Evolutionary conservation across 1,284 basidiomycete species (phyloP).

Genomic region (Earliella scabrosa): DNA sequence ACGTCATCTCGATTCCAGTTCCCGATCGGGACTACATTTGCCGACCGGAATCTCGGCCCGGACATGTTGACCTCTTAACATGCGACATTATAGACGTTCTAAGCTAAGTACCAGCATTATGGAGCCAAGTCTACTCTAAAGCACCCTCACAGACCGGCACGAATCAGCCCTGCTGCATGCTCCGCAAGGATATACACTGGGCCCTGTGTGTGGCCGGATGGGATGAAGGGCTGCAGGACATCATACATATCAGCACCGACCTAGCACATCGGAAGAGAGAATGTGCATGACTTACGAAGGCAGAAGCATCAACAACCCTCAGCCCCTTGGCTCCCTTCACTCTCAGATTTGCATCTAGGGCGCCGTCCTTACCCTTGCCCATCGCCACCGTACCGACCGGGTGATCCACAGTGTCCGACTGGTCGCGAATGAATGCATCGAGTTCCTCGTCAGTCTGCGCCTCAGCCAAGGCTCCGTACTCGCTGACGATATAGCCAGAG

Average conservation of each 20-base stretch:
- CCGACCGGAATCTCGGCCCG: not conserved
- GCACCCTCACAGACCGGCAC: not conserved
- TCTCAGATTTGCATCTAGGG: constrained; percentile 33
- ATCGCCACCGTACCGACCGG: constrained; percentile 18
- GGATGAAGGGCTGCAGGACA: constrained; percentile 13
- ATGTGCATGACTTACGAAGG: constrained; percentile 18
- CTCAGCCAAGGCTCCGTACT: constrained; percentile 4
- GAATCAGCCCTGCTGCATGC: constrained; percentile 10
- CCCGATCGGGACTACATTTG: not conserved
- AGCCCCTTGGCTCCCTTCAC: constrained; percentile 34
- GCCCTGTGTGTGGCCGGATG: constrained; percentile 9
- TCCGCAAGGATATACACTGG: constrained; percentile 15
- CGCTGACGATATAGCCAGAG: constrained; percentile 7
- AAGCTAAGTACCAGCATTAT: not conserved
- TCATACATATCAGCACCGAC: not conserved
- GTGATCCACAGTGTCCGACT: constrained; percentile 7
- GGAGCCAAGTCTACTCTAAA: not conserved
- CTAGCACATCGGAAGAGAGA: not conserved
- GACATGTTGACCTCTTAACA: too few relatives aligned
- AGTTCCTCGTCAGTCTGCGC: constrained; percentile 15
- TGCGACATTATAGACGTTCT: not conserved
- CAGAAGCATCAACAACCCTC: constrained; percentile 27
- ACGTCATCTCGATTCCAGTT: not conserved
- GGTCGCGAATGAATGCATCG: constrained; percentile 8
- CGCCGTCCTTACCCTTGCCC: constrained; percentile 11